Evolutionary conservation across 192 early-diverging fungal species (phyloP).

Genomic region (Endogone sp.): DNA sequence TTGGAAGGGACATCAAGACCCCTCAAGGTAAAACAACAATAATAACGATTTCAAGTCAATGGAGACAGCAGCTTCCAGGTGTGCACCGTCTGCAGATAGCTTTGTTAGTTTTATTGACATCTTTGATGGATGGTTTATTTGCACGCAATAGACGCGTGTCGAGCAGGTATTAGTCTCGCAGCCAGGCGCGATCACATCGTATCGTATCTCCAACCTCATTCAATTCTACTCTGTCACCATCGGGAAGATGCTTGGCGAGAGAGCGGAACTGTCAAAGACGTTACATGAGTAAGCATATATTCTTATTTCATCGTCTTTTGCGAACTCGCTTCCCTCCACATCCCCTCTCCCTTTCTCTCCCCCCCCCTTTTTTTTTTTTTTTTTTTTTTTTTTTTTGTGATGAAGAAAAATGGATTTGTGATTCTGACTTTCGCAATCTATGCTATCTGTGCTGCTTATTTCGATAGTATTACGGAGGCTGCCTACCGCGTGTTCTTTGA

Average conservation of each 20-base stretch:
- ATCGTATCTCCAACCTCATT: slow-evolving; percentile 65
- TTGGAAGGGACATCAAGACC: slow-evolving; percentile 72
- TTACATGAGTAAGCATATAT: slow-evolving; percentile 47
- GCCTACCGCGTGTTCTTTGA: slow-evolving; percentile 57
- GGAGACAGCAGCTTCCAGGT: background rate
- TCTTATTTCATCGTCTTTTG: too few species aligned
- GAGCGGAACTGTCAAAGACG: slow-evolving; percentile 44
- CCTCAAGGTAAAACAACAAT: slow-evolving; percentile 51
- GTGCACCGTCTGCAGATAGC: too few species aligned
- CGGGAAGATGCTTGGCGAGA: slow-evolving; percentile 47
- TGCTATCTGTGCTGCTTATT: background rate
- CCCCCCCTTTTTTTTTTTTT: too few species aligned
- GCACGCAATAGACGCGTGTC: slow-evolving; percentile 55
- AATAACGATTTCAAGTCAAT: background rate
- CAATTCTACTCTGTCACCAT: slow-evolving; percentile 77
- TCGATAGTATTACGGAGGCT: slow-evolving; percentile 41
- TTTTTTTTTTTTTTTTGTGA: too few species aligned
- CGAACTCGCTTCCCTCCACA: too few species aligned
- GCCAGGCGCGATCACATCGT: slow-evolving; percentile 58
- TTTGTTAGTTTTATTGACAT: too few species aligned
- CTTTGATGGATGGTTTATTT: too few species aligned
- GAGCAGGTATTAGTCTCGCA: slow-evolving; percentile 74
- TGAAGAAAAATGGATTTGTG: too few species aligned
- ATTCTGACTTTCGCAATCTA: slow-evolving; percentile 6
- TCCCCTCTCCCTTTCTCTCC: too few species aligned